Conservation (phyloP, 768 basidiomycete species). For the Amanita brunnescens region DNA sequence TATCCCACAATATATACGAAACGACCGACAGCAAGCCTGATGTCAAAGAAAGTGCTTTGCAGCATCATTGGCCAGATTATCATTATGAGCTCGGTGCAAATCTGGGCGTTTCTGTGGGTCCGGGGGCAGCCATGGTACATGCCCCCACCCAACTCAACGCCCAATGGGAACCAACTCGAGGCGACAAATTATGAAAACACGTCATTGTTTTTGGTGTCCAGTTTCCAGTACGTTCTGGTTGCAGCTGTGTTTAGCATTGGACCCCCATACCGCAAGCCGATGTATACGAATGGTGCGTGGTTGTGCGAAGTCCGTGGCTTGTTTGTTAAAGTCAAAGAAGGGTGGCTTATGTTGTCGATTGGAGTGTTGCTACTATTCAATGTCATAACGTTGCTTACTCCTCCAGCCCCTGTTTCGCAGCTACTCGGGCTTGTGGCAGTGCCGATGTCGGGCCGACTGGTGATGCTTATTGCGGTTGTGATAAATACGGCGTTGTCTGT, state of each 20-base stretch:
- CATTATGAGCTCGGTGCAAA: slow-evolving; percentile 74
- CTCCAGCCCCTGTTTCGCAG: slow-evolving; percentile 47
- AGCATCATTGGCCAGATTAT: slow-evolving; percentile 91
- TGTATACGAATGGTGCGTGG: slow-evolving; percentile 86
- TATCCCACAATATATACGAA: slow-evolving; percentile 82
- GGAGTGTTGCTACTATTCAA: slow-evolving; percentile 63
- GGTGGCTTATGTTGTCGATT: slow-evolving; percentile 76
- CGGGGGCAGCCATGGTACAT: slow-evolving; percentile 81
- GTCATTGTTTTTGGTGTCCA: slow-evolving; percentile 84
- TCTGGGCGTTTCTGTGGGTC: slow-evolving; percentile 89
- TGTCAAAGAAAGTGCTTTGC: slow-evolving; percentile 89
- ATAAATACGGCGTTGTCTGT: slow-evolving; percentile 67
- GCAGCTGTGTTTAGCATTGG: slow-evolving; percentile 98
- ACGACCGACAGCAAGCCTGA: slow-evolving; percentile 89
- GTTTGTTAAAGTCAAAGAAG: slow-evolving; percentile 28
- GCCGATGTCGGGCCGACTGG: slow-evolving; percentile 56
- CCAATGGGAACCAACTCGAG: slow-evolving; percentile 62
- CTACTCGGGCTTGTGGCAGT: slow-evolving; percentile 74
- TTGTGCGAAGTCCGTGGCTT: background rate
- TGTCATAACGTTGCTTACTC: slow-evolving; percentile 64
- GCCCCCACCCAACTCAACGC: slow-evolving; percentile 44
- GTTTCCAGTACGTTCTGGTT: slow-evolving; percentile 97
- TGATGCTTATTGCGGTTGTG: slow-evolving; percentile 57
- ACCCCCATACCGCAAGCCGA: slow-evolving; percentile 89
- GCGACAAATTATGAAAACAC: slow-evolving; percentile 91